Conservation (phyloP, 768 basidiomycete species). For the Boletus vinaceobasis region DNA sequence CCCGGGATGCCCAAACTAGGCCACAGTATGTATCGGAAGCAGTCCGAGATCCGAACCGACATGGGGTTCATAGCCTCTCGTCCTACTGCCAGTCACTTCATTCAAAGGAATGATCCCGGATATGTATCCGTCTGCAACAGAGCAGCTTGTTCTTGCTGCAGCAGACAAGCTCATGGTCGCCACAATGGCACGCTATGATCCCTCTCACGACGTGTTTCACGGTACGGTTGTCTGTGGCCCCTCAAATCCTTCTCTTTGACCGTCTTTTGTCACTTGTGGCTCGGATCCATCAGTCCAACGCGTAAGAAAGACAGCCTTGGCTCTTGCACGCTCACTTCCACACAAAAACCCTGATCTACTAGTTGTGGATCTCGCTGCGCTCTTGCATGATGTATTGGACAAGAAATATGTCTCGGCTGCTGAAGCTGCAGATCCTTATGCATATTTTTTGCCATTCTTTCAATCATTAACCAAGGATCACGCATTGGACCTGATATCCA, state of each 20-base stretch:
- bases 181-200: slow-evolving; percentile 74
- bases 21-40: slow-evolving; percentile 4
- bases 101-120: neutral
- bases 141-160: slow-evolving; percentile 49
- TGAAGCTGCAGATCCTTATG: slow-evolving; percentile 57
- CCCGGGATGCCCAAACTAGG: neutral
- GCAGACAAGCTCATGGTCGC: slow-evolving; percentile 70
- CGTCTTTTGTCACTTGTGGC: neutral
- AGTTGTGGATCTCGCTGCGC: slow-evolving; percentile 78
- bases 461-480: slow-evolving; percentile 38
- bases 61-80: neutral
- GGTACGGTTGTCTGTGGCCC: slow-evolving; percentile 43
- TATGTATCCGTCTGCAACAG: slow-evolving; percentile 49
- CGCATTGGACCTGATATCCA: slow-evolving; percentile 53
- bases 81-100: neutral
- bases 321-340: slow-evolving; percentile 52
- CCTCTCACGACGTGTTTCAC: slow-evolving; percentile 78
- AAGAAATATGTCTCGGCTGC: slow-evolving; percentile 72
- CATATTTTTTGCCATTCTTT: slow-evolving; percentile 69
- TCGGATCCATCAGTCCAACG: slow-evolving; percentile 61
- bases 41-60: slow-evolving; percentile 25
- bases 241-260: slow-evolving; percentile 3
- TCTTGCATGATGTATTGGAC: slow-evolving; percentile 85
- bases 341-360: slow-evolving; percentile 60
- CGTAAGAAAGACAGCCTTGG: slow-evolving; percentile 73